These are phyloP conservation scores for Abrus precatorius DNA, from an alignment of 306 rosid species.

Conservation along the genomic window DNA sequence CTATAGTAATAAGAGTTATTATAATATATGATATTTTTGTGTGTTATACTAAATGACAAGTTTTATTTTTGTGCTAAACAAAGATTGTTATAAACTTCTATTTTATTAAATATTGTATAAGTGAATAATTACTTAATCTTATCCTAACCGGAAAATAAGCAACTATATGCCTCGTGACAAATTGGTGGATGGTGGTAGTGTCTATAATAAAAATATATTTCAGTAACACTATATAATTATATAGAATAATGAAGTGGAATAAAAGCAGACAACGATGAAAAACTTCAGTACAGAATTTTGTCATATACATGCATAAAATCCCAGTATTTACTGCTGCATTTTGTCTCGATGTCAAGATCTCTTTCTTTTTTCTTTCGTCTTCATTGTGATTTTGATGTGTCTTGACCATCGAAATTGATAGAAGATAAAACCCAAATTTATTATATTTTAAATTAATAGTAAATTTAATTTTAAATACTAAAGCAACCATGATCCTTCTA, in stretches of 20 bases:
- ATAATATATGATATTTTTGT: no score
- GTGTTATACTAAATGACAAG: no score
- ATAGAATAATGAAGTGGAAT: neutral
- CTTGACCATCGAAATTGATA: neutral
- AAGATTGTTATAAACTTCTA: neutral
- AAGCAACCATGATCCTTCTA: neutral
- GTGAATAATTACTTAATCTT: neutral
- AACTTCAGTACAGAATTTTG: slow-evolving; percentile 6
- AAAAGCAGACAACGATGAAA: slow-evolving; percentile 26
- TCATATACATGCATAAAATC: slow-evolving; percentile 30
- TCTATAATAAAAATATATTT: neutral
- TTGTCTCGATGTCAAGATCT: slow-evolving; percentile 6
- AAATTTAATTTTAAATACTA: neutral
- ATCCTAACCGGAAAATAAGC: neutral
- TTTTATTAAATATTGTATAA: neutral
- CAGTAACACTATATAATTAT: neutral
- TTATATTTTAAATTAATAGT: neutral
- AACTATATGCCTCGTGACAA: slow-evolving; percentile 37
- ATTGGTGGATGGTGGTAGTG: neutral
- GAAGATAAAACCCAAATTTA: neutral
- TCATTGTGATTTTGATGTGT: slow-evolving; percentile 17
- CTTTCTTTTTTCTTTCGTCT: neutral
- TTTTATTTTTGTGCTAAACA: no score
- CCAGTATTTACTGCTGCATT: slow-evolving; percentile 21
- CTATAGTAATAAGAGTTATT: no score